Evolutionary conservation across 1,284 basidiomycete species (phyloP).

Genomic region (Sparassis latifolia): DNA sequence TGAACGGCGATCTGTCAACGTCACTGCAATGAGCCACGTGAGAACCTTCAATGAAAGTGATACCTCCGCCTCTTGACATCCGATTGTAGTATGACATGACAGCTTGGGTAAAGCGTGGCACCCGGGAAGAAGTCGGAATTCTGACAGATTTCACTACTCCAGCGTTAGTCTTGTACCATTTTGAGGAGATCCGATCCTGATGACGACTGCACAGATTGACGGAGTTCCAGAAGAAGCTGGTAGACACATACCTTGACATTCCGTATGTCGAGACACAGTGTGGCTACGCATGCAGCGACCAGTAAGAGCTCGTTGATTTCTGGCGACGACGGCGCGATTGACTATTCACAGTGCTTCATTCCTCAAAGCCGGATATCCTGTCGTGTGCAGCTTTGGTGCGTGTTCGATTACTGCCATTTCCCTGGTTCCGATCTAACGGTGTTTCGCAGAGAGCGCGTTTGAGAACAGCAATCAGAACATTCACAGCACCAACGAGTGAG

Average conservation of each 20-base stretch:
- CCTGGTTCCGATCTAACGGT: no score
- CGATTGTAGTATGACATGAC: slow-evolving; percentile 82
- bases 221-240: slow-evolving; percentile 69
- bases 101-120: slow-evolving; percentile 92
- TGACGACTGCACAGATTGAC: slow-evolving; percentile 51
- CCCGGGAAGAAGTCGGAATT: slow-evolving; percentile 83
- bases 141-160: slow-evolving; percentile 85
- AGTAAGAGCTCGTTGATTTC: slow-evolving; percentile 37
- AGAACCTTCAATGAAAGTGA: no score
- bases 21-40: slow-evolving; percentile 85
- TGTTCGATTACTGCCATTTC: background rate
- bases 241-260: slow-evolving; percentile 75
- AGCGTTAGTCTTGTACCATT: slow-evolving; percentile 29
- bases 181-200: slow-evolving; percentile 8
- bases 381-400: slow-evolving; percentile 77
- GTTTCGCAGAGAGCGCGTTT: slow-evolving; percentile 57
- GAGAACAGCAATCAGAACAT: slow-evolving; percentile 77
- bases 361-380: slow-evolving; percentile 80
- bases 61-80: background rate
- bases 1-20: slow-evolving; percentile 52
- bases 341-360: slow-evolving; percentile 62
- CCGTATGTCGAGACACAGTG: slow-evolving; percentile 79
- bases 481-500: slow-evolving; percentile 72
- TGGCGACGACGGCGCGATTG: slow-evolving; percentile 1
- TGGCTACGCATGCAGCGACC: slow-evolving; percentile 94